A percentile compares a stretch with the other conserved stretches of the same genome.
phyloP scores from a whole-genome alignment of 2,329 filamentous ascomycete species.

The Sarocladium brachiariae region DNA sequence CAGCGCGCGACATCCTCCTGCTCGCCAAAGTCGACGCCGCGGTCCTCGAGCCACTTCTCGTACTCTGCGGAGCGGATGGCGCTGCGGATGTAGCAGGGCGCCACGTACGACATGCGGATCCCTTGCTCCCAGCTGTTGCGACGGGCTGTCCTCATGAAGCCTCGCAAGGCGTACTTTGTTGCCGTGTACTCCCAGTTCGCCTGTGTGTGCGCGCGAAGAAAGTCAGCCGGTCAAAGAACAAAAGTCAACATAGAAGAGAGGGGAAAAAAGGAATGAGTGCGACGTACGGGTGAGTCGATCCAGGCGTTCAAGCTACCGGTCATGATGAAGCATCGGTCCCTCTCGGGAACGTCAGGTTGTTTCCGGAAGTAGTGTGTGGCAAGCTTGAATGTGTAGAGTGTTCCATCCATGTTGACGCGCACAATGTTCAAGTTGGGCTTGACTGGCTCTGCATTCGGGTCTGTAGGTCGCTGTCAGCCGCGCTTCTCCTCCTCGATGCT shows the following conservation, averaged over 20 bases:
- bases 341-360: slow-evolving; percentile 27
- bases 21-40: slow-evolving; percentile 33
- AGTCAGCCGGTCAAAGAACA: no score
- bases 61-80: slow-evolving; percentile 31
- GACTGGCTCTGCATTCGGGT: slow-evolving; percentile 16
- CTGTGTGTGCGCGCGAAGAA: no score
- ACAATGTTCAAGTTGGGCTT: slow-evolving; percentile 36
- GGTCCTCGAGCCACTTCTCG: slow-evolving; percentile 31
- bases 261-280: background rate
- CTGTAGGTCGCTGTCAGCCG: slow-evolving; percentile 3
- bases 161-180: slow-evolving; percentile 8
- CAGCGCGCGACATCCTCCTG: slow-evolving; percentile 24
- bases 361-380: slow-evolving; percentile 39
- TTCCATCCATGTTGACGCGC: slow-evolving; percentile 33
- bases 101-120: slow-evolving; percentile 40
- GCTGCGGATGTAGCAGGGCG: slow-evolving; percentile 34
- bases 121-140: slow-evolving; percentile 24
- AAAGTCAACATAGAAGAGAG: no score
- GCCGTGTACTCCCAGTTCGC: slow-evolving; percentile 7
- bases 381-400: slow-evolving; percentile 38
- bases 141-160: slow-evolving; percentile 6
- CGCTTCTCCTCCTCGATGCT: no score
- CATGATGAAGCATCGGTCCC: slow-evolving; percentile 42
- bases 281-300: slow-evolving; percentile 33
- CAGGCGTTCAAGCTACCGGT: slow-evolving; percentile 40